Evolutionary conservation across 2,329 filamentous ascomycete genomes (phyloP).

Genomic region (Sporothrix variecibatus): DNA sequence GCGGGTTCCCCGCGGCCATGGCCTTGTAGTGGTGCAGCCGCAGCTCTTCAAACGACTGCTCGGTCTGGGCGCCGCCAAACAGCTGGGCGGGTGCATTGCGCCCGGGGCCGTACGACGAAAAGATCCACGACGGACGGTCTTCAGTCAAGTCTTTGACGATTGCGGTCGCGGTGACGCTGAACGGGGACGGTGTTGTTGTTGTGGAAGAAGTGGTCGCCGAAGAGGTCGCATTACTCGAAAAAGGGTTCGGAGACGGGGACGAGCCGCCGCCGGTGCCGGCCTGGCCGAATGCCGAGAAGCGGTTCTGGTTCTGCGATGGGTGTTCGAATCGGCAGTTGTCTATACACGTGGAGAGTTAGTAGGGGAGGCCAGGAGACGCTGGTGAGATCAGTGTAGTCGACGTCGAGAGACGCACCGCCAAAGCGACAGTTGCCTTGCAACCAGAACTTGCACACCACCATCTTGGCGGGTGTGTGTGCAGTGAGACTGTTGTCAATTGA

Average conservation of each 20-base stretch:
- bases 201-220: neutral
- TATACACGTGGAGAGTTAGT: constrained; percentile 34
- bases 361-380: neutral
- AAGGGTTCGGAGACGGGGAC: neutral
- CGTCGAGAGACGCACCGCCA: constrained; percentile 46
- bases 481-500: neutral
- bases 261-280: constrained; percentile 22
- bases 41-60: constrained; percentile 88
- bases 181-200: constrained; percentile 37
- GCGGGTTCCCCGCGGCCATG: constrained; percentile 60
- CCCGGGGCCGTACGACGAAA: constrained; percentile 83
- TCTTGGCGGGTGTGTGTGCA: neutral
- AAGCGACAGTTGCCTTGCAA: constrained; percentile 55
- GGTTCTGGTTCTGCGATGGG: constrained; percentile 49
- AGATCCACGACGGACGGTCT: constrained; percentile 78
- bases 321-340: constrained; percentile 59
- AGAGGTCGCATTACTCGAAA: neutral
- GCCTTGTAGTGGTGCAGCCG: constrained; percentile 70
- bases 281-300: constrained; percentile 51
- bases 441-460: constrained; percentile 50
- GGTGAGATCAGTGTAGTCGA: neutral
- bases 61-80: constrained; percentile 75
- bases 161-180: constrained; percentile 57
- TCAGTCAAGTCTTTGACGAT: constrained; percentile 68
- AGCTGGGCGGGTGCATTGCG: constrained; percentile 76